phyloP scores from a whole-genome alignment of 176 grass and related monocot species.

The Panicum miliaceum region DNA sequence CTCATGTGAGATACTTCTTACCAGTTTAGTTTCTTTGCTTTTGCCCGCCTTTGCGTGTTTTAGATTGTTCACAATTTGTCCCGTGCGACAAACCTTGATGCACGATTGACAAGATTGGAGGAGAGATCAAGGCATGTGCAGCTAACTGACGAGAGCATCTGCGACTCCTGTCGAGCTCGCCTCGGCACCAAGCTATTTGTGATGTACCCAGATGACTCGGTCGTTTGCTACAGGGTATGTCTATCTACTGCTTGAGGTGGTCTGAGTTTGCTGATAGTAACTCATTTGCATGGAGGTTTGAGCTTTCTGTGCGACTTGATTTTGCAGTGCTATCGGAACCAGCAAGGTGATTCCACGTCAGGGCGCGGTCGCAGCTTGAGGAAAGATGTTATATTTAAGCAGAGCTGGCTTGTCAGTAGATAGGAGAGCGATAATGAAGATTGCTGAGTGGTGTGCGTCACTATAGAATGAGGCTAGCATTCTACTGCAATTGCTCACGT shows the following conservation, averaged over 20 bases:
- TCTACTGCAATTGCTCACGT: not conserved
- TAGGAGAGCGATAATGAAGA: conserved; percentile 18
- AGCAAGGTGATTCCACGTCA: conserved; percentile 78
- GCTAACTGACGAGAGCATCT: conserved; percentile 89
- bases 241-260: not conserved
- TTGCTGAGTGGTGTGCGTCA: not conserved
- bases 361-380: conserved; percentile 54
- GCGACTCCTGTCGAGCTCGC: conserved; percentile 78
- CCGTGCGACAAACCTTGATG: conserved; percentile 79
- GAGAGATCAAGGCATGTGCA: conserved; percentile 98
- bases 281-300: not conserved
- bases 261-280: not conserved
- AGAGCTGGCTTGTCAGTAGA: conserved; percentile 84
- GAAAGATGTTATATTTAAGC: conserved; percentile 73
- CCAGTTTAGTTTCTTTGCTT: conserved; percentile 9
- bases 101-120: conserved; percentile 76
- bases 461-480: not conserved
- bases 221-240: conserved; percentile 93
- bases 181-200: conserved; percentile 97
- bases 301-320: not conserved
- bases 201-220: conserved; percentile 94
- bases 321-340: conserved; percentile 88
- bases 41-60: conserved; percentile 20
- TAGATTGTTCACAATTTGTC: conserved; percentile 94
- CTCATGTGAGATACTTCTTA: not conserved